phyloP scores from a whole-genome alignment of 139 green algal species.

The Chlamydomonas incerta region DNA sequence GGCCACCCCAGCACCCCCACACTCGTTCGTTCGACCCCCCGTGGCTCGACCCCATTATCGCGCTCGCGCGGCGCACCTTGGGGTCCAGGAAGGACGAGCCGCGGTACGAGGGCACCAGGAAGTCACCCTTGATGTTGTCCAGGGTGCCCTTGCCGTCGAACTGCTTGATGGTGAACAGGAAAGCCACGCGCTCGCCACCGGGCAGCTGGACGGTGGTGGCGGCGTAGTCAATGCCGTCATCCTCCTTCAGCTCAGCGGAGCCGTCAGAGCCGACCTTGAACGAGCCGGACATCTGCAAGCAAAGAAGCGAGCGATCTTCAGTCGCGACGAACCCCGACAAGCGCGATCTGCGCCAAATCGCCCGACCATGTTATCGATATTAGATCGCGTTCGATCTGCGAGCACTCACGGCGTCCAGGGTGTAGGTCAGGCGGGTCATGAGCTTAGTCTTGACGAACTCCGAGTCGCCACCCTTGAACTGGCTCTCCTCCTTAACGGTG shows the following conservation, averaged over 20 bases:
- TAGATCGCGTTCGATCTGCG: neutral
- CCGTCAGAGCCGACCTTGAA: conserved; percentile 91
- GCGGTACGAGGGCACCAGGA: conserved; percentile 98
- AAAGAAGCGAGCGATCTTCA: neutral
- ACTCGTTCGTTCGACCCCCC: no score
- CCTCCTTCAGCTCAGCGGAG: conserved; percentile 93
- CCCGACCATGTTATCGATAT: neutral
- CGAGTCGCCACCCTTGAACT: conserved; percentile 84
- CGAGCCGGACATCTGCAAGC: conserved; percentile 79
- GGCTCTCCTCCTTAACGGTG: conserved; percentile 86
- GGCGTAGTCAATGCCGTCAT: conserved; percentile 99
- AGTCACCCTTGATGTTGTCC: conserved; percentile 95
- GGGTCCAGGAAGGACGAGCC: conserved; percentile 99
- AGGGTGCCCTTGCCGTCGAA: conserved; percentile 89
- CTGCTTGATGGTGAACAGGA: conserved; percentile 99
- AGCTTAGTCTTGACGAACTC: conserved; percentile 98
- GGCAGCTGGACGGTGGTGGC: conserved; percentile 97
- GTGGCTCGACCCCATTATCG: no score
- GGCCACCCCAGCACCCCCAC: no score
- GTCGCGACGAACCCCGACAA: neutral
- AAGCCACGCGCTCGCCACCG: conserved; percentile 98
- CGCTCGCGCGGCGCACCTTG: conserved; percentile 77
- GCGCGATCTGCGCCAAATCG: neutral
- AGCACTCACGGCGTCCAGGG: conserved; percentile 86
- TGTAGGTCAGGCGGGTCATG: conserved; percentile 99